Percentiles rank a stretch among this genome's conserved stretches.
These are phyloP conservation scores for Lepidium africanum DNA, from an alignment of 345 rosid species.

Conservation along the genomic window DNA sequence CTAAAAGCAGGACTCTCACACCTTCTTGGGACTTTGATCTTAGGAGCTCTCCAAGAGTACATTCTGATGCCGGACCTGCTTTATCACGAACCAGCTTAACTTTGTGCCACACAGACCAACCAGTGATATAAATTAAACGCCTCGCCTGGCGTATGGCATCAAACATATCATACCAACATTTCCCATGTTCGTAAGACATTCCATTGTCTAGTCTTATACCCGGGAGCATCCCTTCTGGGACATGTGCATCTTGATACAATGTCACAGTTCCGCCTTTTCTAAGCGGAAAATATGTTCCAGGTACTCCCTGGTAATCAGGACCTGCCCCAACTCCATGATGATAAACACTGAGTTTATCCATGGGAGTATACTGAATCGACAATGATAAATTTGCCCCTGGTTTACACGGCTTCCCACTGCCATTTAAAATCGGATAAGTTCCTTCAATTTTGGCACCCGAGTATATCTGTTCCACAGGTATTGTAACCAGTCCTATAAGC, in stretches of 20 bases:
- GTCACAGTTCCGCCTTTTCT: conserved; percentile 67
- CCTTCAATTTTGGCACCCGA: conserved; percentile 55
- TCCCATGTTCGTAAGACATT: conserved; percentile 41
- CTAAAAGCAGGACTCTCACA: conserved; percentile 76
- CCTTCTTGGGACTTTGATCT: conserved; percentile 82
- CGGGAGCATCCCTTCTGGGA: conserved; percentile 51
- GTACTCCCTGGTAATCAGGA: conserved; percentile 56
- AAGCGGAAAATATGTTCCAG: conserved; percentile 79
- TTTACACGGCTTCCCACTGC: conserved; percentile 58
- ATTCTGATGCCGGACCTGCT: conserved; percentile 24
- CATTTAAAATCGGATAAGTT: conserved; percentile 45
- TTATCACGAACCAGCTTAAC: conserved; percentile 55
- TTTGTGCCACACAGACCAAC: conserved; percentile 74
- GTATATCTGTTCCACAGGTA: conserved; percentile 50
- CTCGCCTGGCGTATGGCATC: conserved; percentile 69
- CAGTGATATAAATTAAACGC: conserved; percentile 66
- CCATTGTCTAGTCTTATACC: conserved; percentile 47
- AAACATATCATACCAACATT: conserved; percentile 71
- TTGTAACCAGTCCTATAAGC: conserved; percentile 61
- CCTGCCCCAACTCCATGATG: conserved; percentile 50
- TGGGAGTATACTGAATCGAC: conserved; percentile 57
- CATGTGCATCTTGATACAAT: conserved; percentile 86
- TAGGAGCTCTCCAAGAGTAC: conserved; percentile 67
- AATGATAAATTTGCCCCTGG: conserved; percentile 56
- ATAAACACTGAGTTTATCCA: conserved; percentile 37